Percentiles rank a stretch among this genome's conserved stretches.
phyloP scores from a whole-genome alignment of 345 rosid genomes.

The Moricandia arvensis region DNA sequence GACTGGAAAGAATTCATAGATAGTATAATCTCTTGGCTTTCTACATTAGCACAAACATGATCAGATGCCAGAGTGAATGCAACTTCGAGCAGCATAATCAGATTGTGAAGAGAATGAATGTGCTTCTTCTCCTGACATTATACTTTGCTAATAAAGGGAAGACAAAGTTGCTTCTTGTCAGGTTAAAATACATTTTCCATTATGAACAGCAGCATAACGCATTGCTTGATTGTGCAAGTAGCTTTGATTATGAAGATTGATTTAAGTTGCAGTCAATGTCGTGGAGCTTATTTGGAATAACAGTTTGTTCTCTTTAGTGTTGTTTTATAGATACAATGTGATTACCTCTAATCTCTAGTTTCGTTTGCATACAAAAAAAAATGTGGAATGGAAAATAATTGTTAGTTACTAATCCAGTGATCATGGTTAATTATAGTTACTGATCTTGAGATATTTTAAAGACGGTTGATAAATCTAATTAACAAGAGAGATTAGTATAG shows the following conservation, averaged over 20 bases:
- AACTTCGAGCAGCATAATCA: slow-evolving; percentile 85
- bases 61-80: slow-evolving; percentile 90
- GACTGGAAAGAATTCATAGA: slow-evolving; percentile 88
- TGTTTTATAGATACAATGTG: not conserved
- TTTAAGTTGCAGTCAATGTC: slow-evolving; percentile 79
- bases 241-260: slow-evolving; percentile 92
- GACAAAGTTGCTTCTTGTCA: slow-evolving; percentile 71
- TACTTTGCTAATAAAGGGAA: slow-evolving; percentile 87
- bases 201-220: slow-evolving; percentile 89
- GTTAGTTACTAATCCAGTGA: no score
- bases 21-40: slow-evolving; percentile 73
- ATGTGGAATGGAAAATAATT: not conserved
- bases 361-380: no score
- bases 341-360: no score
- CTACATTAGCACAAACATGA: slow-evolving; percentile 93
- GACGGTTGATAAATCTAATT: not conserved
- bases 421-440: no score
- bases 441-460: not conserved
- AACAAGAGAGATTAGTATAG: slow-evolving; percentile 7
- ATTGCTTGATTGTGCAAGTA: slow-evolving; percentile 80
- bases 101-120: slow-evolving; percentile 68
- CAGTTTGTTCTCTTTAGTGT: not conserved
- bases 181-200: slow-evolving; percentile 89
- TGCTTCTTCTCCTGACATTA: slow-evolving; percentile 79
- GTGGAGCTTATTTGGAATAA: slow-evolving; percentile 31